These are phyloP conservation scores for Erodium texanum DNA, from an alignment of 441 rosid genomes.

Conservation along the genomic window DNA sequence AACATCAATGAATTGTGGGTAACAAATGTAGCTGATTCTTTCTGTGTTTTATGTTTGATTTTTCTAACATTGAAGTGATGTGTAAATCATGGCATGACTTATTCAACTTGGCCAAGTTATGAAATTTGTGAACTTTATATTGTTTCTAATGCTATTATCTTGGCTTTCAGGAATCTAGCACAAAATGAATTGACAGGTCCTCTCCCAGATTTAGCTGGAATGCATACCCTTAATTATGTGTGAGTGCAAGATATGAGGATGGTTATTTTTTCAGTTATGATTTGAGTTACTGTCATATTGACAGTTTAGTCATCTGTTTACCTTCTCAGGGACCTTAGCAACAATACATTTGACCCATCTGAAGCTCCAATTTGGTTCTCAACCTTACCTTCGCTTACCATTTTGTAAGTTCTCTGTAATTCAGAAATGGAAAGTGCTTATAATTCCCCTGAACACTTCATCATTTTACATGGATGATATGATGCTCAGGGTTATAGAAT, in stretches of 20 bases:
- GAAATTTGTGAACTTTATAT: not conserved
- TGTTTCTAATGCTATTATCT: not conserved
- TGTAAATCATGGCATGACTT: not conserved
- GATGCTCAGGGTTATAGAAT: slow-evolving; percentile 55
- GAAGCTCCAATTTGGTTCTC: slow-evolving; percentile 83
- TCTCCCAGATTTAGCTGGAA: slow-evolving; percentile 59
- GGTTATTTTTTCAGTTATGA: not conserved
- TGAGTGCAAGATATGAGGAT: slow-evolving; percentile 26
- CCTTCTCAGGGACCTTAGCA: slow-evolving; percentile 74
- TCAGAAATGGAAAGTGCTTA: slow-evolving; percentile 4
- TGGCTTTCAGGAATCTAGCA: slow-evolving; percentile 61
- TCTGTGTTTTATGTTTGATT: not conserved
- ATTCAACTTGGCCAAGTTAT: not conserved
- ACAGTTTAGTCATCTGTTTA: slow-evolving; percentile 11
- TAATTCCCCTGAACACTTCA: not conserved
- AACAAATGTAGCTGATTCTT: not conserved
- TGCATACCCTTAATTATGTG: slow-evolving; percentile 73
- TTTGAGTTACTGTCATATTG: not conserved
- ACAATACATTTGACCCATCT: slow-evolving; percentile 61
- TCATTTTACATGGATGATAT: slow-evolving; percentile 15
- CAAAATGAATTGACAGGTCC: slow-evolving; percentile 65
- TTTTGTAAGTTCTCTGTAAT: slow-evolving; percentile 45
- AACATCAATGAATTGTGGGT: slow-evolving; percentile 70
- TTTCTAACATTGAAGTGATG: not conserved
- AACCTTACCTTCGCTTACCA: slow-evolving; percentile 66